Evolutionary conservation across 768 basidiomycete species (phyloP).

Genomic region (Leccinum boreale): DNA sequence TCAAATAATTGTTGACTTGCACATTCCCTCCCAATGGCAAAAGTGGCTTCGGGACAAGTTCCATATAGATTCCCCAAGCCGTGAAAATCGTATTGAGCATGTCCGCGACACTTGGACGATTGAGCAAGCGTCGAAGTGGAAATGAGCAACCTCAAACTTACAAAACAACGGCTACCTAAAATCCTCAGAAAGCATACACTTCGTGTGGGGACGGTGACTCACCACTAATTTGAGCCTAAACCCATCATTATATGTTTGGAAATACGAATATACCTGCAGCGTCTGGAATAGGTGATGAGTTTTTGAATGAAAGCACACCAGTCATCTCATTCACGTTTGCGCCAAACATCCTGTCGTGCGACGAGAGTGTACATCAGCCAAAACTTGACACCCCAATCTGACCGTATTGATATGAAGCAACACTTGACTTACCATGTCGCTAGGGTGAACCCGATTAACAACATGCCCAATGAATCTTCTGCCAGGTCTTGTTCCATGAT

Average conservation of each 20-base stretch:
- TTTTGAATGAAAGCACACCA: neutral
- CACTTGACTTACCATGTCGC: constrained; percentile 10
- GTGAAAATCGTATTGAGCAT: constrained; percentile 11
- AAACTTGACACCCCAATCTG: neutral
- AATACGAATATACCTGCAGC: constrained; percentile 6
- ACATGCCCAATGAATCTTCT: constrained; percentile 6
- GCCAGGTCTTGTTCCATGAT: neutral
- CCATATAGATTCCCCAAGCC: constrained; percentile 9
- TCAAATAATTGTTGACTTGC: neutral
- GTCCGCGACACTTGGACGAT: constrained; percentile 9
- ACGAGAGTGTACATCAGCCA: neutral
- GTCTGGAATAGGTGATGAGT: constrained; percentile 1
- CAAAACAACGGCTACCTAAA: constrained; percentile 6
- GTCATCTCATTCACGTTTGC: constrained; percentile 1
- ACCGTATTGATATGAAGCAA: neutral
- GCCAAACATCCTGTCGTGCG: constrained; percentile 11
- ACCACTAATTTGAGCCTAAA: constrained; percentile 4
- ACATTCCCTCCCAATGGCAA: constrained; percentile 6
- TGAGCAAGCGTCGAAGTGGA: neutral
- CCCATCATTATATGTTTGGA: constrained; percentile 7
- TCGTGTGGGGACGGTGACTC: neutral
- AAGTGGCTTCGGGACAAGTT: constrained; percentile 4
- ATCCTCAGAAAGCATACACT: neutral
- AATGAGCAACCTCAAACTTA: neutral
- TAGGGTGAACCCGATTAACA: constrained; percentile 10